Conservation (phyloP, 495 filamentous ascomycete species). For the Margaritispora aquatica region DNA sequence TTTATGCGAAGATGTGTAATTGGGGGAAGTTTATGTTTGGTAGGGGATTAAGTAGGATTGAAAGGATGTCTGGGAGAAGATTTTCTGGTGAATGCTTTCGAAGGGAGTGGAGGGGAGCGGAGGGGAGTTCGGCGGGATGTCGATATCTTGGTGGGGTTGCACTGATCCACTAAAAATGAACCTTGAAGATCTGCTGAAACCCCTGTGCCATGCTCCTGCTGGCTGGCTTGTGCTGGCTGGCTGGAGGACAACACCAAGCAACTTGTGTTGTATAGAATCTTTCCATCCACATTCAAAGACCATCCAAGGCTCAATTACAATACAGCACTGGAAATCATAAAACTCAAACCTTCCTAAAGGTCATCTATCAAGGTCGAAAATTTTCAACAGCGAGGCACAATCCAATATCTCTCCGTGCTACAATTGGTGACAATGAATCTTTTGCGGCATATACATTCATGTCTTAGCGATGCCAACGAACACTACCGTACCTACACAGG, state of each 20-base stretch:
- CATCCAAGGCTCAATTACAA: neutral
- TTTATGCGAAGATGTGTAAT: neutral
- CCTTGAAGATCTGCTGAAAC: neutral
- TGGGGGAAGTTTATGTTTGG: neutral
- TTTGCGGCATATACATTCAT: neutral
- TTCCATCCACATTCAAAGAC: neutral
- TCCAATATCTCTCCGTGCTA: neutral
- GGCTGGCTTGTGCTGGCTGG: too few species aligned
- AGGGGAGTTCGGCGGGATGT: too few species aligned
- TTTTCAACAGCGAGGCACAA: neutral
- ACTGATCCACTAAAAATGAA: neutral
- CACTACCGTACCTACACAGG: neutral
- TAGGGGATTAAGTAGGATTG: neutral
- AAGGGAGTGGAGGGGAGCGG: neutral
- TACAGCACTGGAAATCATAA: neutral
- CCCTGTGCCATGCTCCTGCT: neutral
- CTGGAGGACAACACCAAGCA: too few species aligned
- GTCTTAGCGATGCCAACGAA: conserved; percentile 1
- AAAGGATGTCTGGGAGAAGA: neutral
- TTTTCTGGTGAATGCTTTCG: neutral
- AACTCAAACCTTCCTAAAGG: neutral
- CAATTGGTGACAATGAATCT: conserved; percentile 6
- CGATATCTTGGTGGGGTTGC: neutral
- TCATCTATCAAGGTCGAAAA: neutral
- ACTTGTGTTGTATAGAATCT: too few species aligned